Conservation (phyloP, 345 rosid species). For the Brassica incana region DNA sequence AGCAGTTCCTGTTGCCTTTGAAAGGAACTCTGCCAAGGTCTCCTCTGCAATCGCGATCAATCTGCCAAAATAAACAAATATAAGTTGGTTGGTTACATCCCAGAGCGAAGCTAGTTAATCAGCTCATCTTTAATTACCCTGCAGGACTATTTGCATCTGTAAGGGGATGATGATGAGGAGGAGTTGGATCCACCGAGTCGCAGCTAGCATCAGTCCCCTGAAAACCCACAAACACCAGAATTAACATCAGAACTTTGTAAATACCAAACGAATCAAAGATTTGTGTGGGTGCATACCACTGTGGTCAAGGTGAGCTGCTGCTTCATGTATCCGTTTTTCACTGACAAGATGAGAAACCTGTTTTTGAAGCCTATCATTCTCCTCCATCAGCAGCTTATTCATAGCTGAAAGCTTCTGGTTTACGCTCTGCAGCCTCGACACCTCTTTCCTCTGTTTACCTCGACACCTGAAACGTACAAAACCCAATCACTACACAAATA, state of each 20-base stretch:
- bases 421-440: conserved; percentile 92
- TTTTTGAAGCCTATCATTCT: conserved; percentile 95
- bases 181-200: conserved; percentile 91
- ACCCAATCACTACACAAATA: background rate
- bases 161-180: conserved; percentile 90
- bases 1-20: conserved; percentile 99
- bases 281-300: conserved; percentile 7
- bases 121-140: conserved; percentile 53
- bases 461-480: conserved; percentile 64
- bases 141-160: conserved; percentile 97
- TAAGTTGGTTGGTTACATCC: background rate
- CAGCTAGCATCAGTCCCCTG: conserved; percentile 83
- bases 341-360: conserved; percentile 98
- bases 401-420: conserved; percentile 89
- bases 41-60: conserved; percentile 99
- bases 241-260: background rate
- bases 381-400: conserved; percentile 99
- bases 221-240: background rate
- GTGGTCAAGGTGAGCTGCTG: conserved; percentile 76
- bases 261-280: background rate
- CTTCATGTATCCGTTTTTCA: conserved; percentile 88
- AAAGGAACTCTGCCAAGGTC: conserved; percentile 99
- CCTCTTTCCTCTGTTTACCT: conserved; percentile 97
- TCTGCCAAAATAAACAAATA: conserved; percentile 43
- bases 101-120: background rate